Conservation (phyloP, 768 basidiomycete species). For the Suillus clintonianus region DNA sequence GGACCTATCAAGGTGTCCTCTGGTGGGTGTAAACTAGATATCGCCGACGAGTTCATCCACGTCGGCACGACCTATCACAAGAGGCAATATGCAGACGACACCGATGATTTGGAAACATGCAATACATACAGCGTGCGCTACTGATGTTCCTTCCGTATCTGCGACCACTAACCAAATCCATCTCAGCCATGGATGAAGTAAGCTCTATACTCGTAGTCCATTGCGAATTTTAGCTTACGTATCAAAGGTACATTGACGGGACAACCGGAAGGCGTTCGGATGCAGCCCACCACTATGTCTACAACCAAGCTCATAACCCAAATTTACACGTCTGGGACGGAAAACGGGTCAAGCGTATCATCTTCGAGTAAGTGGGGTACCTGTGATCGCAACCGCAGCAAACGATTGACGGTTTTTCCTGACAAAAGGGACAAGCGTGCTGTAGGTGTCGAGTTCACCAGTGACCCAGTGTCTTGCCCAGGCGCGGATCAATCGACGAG, state of each 20-base stretch:
- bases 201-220: slow-evolving; percentile 5
- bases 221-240: background rate
- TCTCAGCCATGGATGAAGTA: slow-evolving; percentile 57
- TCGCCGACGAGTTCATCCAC: slow-evolving; percentile 48
- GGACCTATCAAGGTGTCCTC: slow-evolving; percentile 25
- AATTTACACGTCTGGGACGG: slow-evolving; percentile 44
- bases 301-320: slow-evolving; percentile 44
- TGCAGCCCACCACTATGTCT: slow-evolving; percentile 52
- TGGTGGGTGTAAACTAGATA: slow-evolving; percentile 34
- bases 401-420: background rate
- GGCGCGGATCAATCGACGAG: slow-evolving; percentile 22
- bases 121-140: slow-evolving; percentile 50
- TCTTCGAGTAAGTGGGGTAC: slow-evolving; percentile 44
- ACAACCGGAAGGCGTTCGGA: slow-evolving; percentile 59
- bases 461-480: slow-evolving; percentile 24
- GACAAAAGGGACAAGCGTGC: slow-evolving; percentile 27
- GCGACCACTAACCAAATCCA: background rate
- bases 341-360: slow-evolving; percentile 46
- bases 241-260: slow-evolving; percentile 52
- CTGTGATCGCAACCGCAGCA: background rate
- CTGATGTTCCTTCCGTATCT: background rate
- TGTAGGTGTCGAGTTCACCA: slow-evolving; percentile 54
- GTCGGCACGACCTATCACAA: slow-evolving; percentile 49
- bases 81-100: slow-evolving; percentile 45
- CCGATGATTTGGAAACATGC: slow-evolving; percentile 44